Evolutionary conservation across 768 basidiomycete species (phyloP).

Genomic region (Leccinum longicurvipes): DNA sequence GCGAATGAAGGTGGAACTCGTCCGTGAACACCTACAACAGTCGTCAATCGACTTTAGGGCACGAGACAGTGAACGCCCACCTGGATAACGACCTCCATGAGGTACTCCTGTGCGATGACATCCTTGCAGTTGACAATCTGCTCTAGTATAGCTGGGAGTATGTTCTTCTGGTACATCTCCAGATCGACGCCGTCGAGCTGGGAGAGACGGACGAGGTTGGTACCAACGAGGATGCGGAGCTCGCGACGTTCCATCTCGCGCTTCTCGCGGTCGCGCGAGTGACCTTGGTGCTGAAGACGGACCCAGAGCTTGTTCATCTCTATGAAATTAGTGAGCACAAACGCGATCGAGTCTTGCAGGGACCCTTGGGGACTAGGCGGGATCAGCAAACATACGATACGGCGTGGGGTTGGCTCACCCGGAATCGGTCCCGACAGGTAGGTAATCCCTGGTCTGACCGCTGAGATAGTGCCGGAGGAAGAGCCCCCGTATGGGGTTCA

Average conservation of each 20-base stretch:
- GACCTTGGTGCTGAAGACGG: conserved; percentile 95
- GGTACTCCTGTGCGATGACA: conserved; percentile 96
- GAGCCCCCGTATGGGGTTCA: conserved; percentile 94
- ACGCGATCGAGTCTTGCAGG: conserved; percentile 91
- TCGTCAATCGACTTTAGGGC: neutral
- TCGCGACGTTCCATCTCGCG: conserved; percentile 95
- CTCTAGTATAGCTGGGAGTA: conserved; percentile 91
- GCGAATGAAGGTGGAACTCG: conserved; percentile 94
- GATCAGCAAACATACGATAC: neutral
- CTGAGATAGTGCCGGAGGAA: conserved; percentile 96
- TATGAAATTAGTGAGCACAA: conserved; percentile 97
- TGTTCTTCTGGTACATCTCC: conserved; percentile 80
- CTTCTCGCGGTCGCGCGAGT: conserved; percentile 95
- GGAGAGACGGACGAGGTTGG: conserved; percentile 92
- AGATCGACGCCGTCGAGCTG: conserved; percentile 97
- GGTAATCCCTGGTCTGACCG: conserved; percentile 92
- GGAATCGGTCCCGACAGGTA: conserved; percentile 81
- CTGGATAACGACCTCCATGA: conserved; percentile 99
- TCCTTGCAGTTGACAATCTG: conserved; percentile 99
- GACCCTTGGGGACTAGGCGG: conserved; percentile 83
- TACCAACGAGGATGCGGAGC: conserved; percentile 93
- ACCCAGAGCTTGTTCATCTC: conserved; percentile 99
- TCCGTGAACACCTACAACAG: conserved; percentile 88
- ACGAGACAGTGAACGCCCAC: conserved; percentile 43
- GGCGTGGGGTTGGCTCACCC: conserved; percentile 54